phyloP scores from a whole-genome alignment of 495 filamentous ascomycete genomes.

The Xylaria telfairii region DNA sequence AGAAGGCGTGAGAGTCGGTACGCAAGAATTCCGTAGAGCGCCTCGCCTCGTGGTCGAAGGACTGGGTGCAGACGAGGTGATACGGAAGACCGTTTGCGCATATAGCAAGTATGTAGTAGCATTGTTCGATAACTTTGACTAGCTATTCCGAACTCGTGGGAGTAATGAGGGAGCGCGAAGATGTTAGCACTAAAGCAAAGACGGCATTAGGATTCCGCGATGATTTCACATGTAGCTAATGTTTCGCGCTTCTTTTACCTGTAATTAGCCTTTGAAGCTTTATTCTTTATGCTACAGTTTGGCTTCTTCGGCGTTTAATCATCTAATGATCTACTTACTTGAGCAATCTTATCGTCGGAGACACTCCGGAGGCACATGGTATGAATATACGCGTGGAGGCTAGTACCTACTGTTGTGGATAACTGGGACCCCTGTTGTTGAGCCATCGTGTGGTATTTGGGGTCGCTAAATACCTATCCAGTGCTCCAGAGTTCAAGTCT shows the following conservation, averaged over 20 bases:
- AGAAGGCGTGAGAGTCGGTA: conserved; percentile 1
- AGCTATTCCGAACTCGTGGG: too few species aligned
- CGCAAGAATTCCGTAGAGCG: conserved; percentile 16
- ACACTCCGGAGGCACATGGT: background rate
- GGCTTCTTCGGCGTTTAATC: background rate
- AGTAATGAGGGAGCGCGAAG: background rate
- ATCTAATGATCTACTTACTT: background rate
- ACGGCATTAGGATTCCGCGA: background rate
- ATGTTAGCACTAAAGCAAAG: background rate
- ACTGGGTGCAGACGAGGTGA: background rate
- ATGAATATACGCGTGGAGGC: background rate
- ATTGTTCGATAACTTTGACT: conserved; percentile 15
- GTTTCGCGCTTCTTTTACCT: background rate
- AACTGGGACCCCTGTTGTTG: background rate
- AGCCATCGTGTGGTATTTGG: background rate
- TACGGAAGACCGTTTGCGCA: conserved; percentile 5
- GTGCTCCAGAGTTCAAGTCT: background rate
- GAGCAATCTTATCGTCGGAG: background rate
- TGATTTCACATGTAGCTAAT: background rate
- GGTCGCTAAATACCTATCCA: background rate
- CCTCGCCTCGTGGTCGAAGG: conserved; percentile 12
- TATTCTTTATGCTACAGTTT: background rate
- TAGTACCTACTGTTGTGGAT: too few species aligned
- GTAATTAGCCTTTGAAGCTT: background rate
- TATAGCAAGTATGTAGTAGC: conserved; percentile 14